Conservation (phyloP, 345 rosid genomes). For the Lepidium africanum region DNA sequence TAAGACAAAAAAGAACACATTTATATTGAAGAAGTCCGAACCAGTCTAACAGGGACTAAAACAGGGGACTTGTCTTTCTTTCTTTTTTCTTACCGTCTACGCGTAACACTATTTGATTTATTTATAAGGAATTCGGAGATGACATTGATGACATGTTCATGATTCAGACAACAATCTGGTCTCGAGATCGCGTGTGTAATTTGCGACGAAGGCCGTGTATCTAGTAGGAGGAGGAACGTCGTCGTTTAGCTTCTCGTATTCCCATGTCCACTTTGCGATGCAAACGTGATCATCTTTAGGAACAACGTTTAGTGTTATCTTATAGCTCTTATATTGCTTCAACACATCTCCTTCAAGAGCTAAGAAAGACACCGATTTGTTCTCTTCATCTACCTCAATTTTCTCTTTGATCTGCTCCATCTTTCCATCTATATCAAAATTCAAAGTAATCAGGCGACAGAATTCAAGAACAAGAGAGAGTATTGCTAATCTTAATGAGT, state of each 20-base stretch:
- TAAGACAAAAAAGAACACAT: not conserved
- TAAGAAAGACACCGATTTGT: conserved; percentile 11
- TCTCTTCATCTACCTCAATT: conserved; percentile 14
- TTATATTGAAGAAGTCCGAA: not conserved
- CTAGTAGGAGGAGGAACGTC: conserved; percentile 13
- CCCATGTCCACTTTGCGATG: conserved; percentile 22
- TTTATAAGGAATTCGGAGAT: not conserved
- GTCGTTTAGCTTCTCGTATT: conserved; percentile 14
- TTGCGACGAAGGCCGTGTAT: conserved; percentile 11
- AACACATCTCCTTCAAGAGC: conserved; percentile 24
- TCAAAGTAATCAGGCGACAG: not conserved
- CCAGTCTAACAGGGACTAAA: not conserved
- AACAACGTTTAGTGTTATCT: conserved; percentile 15
- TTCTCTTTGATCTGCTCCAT: conserved; percentile 20
- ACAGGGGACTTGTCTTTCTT: not conserved
- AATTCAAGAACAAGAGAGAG: not conserved
- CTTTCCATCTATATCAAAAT: conserved; percentile 5
- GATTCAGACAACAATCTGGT: conserved; percentile 13
- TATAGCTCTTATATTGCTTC: conserved; percentile 23
- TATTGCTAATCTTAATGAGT: not conserved
- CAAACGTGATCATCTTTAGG: conserved; percentile 3
- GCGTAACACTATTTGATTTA: not conserved
- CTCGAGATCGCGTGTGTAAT: conserved; percentile 23
- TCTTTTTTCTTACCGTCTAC: not conserved
- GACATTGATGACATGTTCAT: not conserved